Base-by-base conservation (phyloP, 176 grass and related monocot species). In the Avena insularis region DNA sequence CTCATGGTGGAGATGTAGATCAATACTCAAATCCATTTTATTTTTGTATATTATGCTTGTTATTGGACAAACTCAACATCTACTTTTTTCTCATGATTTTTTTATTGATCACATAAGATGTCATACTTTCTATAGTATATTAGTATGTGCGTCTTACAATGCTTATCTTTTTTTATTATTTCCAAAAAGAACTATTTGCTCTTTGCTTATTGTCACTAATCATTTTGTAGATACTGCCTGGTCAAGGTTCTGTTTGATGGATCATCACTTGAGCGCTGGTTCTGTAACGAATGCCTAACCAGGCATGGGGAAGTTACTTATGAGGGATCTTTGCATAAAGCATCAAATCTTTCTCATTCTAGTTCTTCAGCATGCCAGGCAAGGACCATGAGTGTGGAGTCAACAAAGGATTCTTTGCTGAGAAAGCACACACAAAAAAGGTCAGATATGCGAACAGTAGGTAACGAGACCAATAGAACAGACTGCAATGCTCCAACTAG, bases 191-290 rank as follows among this genome's bases (percentile, higher is more conserved):
- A 20, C 14, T n/a, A 12, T 12, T 76, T 85, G 46, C 0, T 9
- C 38, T 47, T 81, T 86, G 20, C 35, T 85, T 36, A 60, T n/a
- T 66, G 27, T 75, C 23, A 55, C 55, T 65, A 13, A 8, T 68
- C 25, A 89, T 50, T 81, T 19, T 50, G 68, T 47, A 89, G 88
- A 75, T 90, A 90, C 62, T 90, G 88, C 70, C 36, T 90, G 51
- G n/a, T 77, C 0, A 11, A 86, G 40, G 51, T 86, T 78, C 16
- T 86, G 33, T 82, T 43, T 62, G 84, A 86, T 83, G 79, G 53
- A 70, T 38, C 79, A 23, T 33, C 12, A 38, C 27, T 56, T 33
- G 53, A 78, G 71, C n/a, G 69, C 45, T 90, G 84, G 79, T 82
- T 71, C 12, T 90, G 84, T 61, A 9, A 62, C 29, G 43, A 86